Conservation (phyloP, 331 rosid species). For the Erythrophleum ivorense region DNA sequence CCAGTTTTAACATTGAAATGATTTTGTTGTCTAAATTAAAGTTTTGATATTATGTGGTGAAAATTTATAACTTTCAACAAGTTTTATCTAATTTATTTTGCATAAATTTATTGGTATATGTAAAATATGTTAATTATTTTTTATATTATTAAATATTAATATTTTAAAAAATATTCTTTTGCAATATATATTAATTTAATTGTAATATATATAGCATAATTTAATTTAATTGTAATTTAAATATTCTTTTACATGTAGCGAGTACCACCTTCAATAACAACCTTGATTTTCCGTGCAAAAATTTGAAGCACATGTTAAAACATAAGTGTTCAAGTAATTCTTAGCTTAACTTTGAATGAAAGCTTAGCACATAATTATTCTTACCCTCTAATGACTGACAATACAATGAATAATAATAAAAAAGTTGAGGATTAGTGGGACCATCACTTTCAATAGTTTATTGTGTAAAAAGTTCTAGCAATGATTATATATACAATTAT, state of each 20-base stretch:
- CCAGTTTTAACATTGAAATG: no score
- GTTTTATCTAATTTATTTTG: no score
- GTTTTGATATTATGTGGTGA: no score
- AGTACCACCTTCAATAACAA: neutral
- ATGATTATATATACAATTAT: neutral
- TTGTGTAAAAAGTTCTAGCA: no score
- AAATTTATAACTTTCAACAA: no score
- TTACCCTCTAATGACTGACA: slow-evolving; percentile 16
- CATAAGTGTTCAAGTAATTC: slow-evolving; percentile 32
- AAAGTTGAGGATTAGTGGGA: slow-evolving; percentile 23
- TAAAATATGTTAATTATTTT: no score
- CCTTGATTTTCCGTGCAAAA: neutral
- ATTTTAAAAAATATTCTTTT: no score
- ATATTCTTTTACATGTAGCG: no score
- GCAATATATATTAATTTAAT: no score
- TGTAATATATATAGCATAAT: neutral
- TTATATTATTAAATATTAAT: no score
- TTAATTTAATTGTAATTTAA: neutral
- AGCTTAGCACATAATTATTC: slow-evolving; percentile 51
- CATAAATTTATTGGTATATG: no score
- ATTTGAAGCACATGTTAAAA: neutral
- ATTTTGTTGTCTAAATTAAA: no score
- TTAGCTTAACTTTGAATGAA: slow-evolving; percentile 47
- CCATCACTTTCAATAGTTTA: slow-evolving; percentile 5
- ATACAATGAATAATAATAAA: neutral